These are phyloP conservation scores for Petunia axillaris DNA, from an alignment of 257 asterid genomes.

Conservation along the genomic window DNA sequence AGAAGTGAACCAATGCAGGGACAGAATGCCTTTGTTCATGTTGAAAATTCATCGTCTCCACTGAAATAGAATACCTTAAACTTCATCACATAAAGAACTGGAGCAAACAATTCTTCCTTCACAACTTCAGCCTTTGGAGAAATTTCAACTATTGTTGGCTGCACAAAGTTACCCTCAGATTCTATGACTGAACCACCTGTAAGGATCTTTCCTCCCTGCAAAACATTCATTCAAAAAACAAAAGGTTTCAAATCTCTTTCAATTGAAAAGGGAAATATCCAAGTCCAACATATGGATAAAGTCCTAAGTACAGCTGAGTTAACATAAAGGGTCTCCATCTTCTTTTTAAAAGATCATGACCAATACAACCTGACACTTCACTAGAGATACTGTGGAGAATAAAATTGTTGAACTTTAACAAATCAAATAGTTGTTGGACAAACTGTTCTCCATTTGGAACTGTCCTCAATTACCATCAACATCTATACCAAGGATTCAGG, in stretches of 20 bases:
- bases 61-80: slow-evolving; percentile 60
- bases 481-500: not conserved
- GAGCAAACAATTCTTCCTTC: slow-evolving; percentile 93
- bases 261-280: slow-evolving; percentile 6
- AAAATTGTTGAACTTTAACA: not conserved
- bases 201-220: slow-evolving; percentile 88
- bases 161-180: slow-evolving; percentile 88
- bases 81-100: slow-evolving; percentile 95
- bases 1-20: not conserved
- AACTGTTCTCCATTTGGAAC: not conserved
- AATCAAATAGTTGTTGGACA: not conserved
- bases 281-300: not conserved
- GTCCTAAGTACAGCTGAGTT: not conserved
- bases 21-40: not conserved
- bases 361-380: not conserved
- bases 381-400: not conserved
- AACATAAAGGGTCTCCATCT: not conserved
- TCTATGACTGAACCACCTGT: slow-evolving; percentile 72
- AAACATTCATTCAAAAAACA: slow-evolving; percentile 21
- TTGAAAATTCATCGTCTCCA: not conserved
- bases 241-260: not conserved
- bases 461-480: not conserved
- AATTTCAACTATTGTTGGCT: slow-evolving; percentile 91
- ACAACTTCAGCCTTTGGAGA: slow-evolving; percentile 70
- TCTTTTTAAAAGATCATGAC: not conserved